Percentiles rank a stretch among this genome's conserved stretches.
phyloP scores from a whole-genome alignment of 2,329 filamentous ascomycete species.

The Botrytis aclada region DNA sequence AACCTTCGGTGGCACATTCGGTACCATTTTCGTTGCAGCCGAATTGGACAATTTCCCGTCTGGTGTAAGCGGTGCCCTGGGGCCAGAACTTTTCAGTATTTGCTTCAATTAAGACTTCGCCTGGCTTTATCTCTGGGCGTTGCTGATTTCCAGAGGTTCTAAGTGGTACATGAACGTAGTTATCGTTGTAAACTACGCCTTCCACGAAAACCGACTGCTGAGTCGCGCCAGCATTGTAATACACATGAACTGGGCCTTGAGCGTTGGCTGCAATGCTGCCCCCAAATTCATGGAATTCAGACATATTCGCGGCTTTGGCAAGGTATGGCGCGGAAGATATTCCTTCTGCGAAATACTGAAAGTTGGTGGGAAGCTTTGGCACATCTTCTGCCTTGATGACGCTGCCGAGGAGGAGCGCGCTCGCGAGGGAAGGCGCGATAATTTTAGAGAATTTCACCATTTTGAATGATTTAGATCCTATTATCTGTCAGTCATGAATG shows the following conservation, averaged over 20 bases:
- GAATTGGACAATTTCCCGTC: neutral
- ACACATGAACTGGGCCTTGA: neutral
- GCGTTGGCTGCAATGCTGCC: neutral
- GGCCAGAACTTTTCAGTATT: neutral
- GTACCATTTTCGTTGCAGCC: neutral
- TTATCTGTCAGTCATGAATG: neutral
- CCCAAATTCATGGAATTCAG: neutral
- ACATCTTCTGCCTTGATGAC: neutral
- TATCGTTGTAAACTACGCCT: neutral
- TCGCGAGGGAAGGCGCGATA: fast-evolving
- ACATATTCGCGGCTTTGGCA: fast-evolving
- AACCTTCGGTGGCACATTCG: neutral
- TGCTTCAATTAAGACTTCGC: neutral
- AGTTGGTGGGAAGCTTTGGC: neutral
- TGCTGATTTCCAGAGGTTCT: neutral
- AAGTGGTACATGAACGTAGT: neutral
- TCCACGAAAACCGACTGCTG: neutral
- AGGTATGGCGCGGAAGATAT: neutral
- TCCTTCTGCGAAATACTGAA: neutral
- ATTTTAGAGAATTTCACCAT: neutral
- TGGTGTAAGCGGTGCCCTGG: neutral
- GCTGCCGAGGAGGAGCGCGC: no score
- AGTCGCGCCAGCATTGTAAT: neutral
- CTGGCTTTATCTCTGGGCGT: neutral
- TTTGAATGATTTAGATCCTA: neutral